Percentiles rank a stretch among this genome's conserved stretches.
These are phyloP conservation scores for Phytopythium ostracodes DNA, from an alignment of 352 stramenopile species.

Conservation along the genomic window DNA sequence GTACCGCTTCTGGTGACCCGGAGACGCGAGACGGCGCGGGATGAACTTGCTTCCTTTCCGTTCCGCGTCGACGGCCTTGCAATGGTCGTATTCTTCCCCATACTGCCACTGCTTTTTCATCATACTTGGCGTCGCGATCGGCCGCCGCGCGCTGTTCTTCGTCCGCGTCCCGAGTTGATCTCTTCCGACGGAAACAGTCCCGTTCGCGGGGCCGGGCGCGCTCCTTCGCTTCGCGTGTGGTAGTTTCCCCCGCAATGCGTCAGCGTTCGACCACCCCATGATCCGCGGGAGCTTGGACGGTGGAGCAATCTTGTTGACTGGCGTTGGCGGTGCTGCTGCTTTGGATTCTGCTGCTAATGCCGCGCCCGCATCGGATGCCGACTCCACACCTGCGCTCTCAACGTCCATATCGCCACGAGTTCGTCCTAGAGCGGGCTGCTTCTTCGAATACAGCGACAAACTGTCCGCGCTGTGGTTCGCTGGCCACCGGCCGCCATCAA, in stretches of 20 bases:
- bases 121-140: neutral
- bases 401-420: neutral
- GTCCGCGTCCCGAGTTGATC: neutral
- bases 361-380: neutral
- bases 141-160: neutral
- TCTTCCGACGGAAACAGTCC: neutral
- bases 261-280: slow-evolving; percentile 20
- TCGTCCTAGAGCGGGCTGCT: neutral
- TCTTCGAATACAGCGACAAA: neutral
- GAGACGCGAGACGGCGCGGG: neutral
- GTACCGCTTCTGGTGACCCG: neutral
- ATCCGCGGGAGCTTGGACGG: slow-evolving; percentile 20
- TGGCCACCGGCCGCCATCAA: neutral
- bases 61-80: neutral
- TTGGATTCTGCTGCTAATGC: neutral
- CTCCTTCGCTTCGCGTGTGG: slow-evolving; percentile 9
- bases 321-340: neutral
- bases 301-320: neutral
- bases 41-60: neutral
- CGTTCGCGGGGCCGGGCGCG: neutral
- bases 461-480: neutral
- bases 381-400: neutral
- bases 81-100: neutral
- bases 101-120: neutral
- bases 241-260: slow-evolving; percentile 22